Evolutionary conservation across 73 alveolate genomes (phyloP).

Genomic region (Tetrahymena elliotti): DNA sequence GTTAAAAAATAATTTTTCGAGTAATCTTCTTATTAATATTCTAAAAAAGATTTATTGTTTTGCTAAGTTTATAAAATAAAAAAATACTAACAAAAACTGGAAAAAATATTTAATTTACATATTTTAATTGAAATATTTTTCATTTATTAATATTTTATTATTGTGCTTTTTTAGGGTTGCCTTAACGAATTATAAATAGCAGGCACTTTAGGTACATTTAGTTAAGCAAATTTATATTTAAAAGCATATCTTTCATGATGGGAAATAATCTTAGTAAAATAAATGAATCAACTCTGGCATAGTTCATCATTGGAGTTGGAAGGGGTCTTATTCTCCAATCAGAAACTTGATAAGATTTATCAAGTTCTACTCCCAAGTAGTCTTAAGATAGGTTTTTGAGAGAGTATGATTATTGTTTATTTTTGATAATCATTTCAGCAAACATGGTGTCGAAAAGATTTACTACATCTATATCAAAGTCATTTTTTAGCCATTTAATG

Average conservation of each 20-base stretch:
- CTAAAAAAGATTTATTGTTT: too few species aligned
- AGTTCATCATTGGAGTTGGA: conserved; percentile 6
- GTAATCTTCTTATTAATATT: too few species aligned
- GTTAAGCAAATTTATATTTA: background rate
- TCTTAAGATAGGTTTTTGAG: background rate
- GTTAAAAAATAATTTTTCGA: too few species aligned
- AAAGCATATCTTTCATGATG: background rate
- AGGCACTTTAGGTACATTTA: background rate
- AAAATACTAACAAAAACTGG: too few species aligned
- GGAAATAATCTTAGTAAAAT: conserved; percentile 1
- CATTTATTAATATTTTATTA: background rate
- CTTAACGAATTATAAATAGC: background rate
- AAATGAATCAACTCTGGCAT: conserved; percentile 29
- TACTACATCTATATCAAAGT: background rate
- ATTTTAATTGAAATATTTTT: background rate
- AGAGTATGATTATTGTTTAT: background rate
- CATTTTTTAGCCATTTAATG: background rate
- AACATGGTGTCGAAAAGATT: conserved; percentile 6
- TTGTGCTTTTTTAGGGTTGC: background rate
- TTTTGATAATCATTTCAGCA: conserved; percentile 6
- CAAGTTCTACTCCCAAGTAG: background rate
- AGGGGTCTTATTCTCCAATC: conserved; percentile 46
- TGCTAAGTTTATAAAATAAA: too few species aligned
- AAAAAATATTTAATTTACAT: too few species aligned
- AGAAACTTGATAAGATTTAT: conserved; percentile 7